Evolutionary conservation across 768 basidiomycete species (phyloP), one percentile per base, ranked within the genome.

Genomic region (Tephrocybe sp.): DNA sequence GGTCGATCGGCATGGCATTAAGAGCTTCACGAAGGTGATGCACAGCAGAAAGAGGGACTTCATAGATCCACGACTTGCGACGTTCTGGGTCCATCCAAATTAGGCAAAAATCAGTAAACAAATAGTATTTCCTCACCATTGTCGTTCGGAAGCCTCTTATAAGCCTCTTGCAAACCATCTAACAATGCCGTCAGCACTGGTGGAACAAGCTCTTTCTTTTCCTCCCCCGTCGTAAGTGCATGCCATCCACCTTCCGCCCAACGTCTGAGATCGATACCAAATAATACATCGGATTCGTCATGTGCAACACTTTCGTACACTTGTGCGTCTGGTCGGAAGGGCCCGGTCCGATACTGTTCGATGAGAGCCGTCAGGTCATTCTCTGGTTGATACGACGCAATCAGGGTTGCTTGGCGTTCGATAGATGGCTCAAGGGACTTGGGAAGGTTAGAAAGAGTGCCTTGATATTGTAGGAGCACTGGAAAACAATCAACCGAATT

Each of bases 11-110:
- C n/a, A 89, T 68, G 9, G 77, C 81, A 63, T 97, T 96, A 47
- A 98, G 73, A 5, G 77, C 76, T 67, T 93, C 90, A 50, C 95
- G 85, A 26, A 98, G 82, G 52, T 87, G 87, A 60, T 98, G 95
- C 13, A 89, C 79, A 20, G 83, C 82, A 1, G 83, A 74, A 5
- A 98, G 77, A 1, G 94, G 93, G 3, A 91, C 89, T 60, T 98
- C 92, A 68, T 97, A 98, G 48, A 98, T 90, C 95, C 95, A 98
- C 3, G 86, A 73, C 71, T 87, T 92, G 52, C 95, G 84, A 63
- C 83, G 87, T 65, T 95, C 94, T 85, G 30, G n/a, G 19, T 41
- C 13, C 9, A 30, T 47, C 4, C 22, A 17, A 16, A 34, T 32
- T 35, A 11, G 32, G 17, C 5, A 62, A 6, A 34, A 11, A 45